Evolutionary conservation across 1,139 yeast genomes (phyloP), one percentile per base, ranked within the genome.

Genomic region (Yueomyces sp.): DNA sequence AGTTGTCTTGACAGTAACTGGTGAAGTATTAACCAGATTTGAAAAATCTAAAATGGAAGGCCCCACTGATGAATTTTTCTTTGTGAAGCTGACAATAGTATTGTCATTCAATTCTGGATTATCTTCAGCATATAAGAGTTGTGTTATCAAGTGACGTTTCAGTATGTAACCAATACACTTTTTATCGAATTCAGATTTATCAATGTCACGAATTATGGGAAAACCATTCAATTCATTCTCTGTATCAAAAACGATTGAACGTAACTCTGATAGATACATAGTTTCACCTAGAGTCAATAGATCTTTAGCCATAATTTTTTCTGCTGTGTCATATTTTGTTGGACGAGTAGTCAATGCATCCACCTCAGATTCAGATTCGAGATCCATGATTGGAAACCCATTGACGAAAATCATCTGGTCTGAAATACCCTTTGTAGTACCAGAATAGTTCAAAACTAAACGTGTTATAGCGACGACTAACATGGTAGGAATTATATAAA

Each of bases 401-500:
- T 87, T 89, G 53, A 86, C 84, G 41, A 69, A 67, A 50, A 93
- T 86, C 84, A 89, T 91, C 60, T 87, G 94, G 57, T 93, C 98
- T 0, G 98, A 96, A 47, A 93, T 87, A 1, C 97, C 97, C 27
- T 80, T 81, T 8, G 49, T 50, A 37, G 75, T 69, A 2, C 95
- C 95, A 70, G 83, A 81, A 44, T 67, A 70, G 50, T 83, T 93
- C 49, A 77, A 76, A 30, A 91, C 78, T 39, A 78, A 66, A 53
- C 85, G 83, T 1, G 98, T 87, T n/a, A 82, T 75, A 1, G 95
- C 91, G 1, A 93, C 95, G 0, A 86, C 95, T 42, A 93, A 82
- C 98, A 91, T 91, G 0, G 95, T 86, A 1, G 97, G 98, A 30
- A 91, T 72, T 41, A 91, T 84, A 57, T 85, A 89, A 41, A 84